Base-by-base conservation (phyloP, 1,284 basidiomycete genomes). In the Moesziomyces antarcticus region DNA sequence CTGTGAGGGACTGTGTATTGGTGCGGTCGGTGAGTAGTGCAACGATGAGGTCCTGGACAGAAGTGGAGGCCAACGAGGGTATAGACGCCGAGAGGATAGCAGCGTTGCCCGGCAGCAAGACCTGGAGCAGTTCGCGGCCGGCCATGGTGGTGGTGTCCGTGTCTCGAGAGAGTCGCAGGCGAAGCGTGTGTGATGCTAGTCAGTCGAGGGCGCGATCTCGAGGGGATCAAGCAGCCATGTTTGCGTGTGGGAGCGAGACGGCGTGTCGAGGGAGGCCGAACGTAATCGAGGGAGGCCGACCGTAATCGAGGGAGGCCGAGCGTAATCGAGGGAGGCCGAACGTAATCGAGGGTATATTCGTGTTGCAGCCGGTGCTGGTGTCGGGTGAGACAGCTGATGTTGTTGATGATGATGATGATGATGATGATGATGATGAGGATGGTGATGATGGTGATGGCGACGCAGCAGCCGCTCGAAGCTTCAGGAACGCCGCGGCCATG, bases 81-180 rank as follows among this genome's bases (percentile, higher is more conserved):
- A 77, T 30, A 5, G 72, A 75, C 14, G 70, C 75, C 7, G 68
- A 70, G 24, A 79, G 58, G 25, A 79, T 67, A 40, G 69, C 63
- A 1, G 58, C 54, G 43, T 72, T 75, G 57, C 75, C 76, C 14
- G 77, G 77, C 25, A 79, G 47, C 6, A 79, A 54, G 41, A 79
- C 76, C 49, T 77, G 77, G 3, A 79, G 53, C 27, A 77, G 68
- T 51, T 74, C 72, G 11, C 72, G 50, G 1, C 61, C 67, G 25
- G 62, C 55, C 72, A 74, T 74, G 10, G n/a, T 56, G 11, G 22
- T 22, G 33, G 27, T 21, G 24, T 11, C 14, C 1, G 1, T n/a
- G 22, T 43, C 20, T 33, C 7, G 27, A 18, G 43, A 47, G 55
- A 1, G 30, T 13, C 30, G 30, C 13, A 10, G 30, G 13, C 10